Evolutionary conservation across 352 stramenopile species (phyloP).

Genomic region (Proteromonas lacertae): DNA sequence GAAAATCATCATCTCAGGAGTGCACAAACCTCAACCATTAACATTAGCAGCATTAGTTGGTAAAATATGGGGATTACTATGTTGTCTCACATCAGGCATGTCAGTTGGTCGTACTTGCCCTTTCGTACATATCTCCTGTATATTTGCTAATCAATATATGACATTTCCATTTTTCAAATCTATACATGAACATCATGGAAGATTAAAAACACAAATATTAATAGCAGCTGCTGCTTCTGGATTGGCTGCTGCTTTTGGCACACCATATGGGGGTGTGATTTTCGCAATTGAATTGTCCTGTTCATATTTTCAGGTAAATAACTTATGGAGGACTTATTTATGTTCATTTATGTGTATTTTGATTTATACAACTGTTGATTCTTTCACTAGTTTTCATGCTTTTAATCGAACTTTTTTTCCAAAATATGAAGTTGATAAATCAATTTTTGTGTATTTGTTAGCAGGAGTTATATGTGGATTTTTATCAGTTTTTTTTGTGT

Average conservation of each 20-base stretch:
- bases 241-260: constrained; percentile 56
- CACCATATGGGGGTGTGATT: constrained; percentile 55
- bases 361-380: too few relatives aligned
- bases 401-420: too few relatives aligned
- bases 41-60: constrained; percentile 9
- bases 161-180: constrained; percentile 23
- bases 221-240: constrained; percentile 50
- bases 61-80: constrained; percentile 40
- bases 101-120: constrained; percentile 59
- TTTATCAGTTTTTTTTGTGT: too few relatives aligned
- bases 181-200: constrained; percentile 11
- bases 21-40: constrained; percentile 6
- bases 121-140: constrained; percentile 68
- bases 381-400: too few relatives aligned
- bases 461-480: too few relatives aligned
- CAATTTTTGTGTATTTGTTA: too few relatives aligned
- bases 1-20: constrained; percentile 4
- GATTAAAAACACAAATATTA: constrained; percentile 43
- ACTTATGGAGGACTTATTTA: constrained; percentile 29
- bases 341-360: too few relatives aligned
- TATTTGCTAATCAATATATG: constrained; percentile 52
- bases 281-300: constrained; percentile 69
- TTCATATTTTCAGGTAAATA: constrained; percentile 39
- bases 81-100: constrained; percentile 34
- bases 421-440: too few relatives aligned